Base-by-base conservation (phyloP, 768 basidiomycete genomes). In the Tricholoma furcatifolium region DNA sequence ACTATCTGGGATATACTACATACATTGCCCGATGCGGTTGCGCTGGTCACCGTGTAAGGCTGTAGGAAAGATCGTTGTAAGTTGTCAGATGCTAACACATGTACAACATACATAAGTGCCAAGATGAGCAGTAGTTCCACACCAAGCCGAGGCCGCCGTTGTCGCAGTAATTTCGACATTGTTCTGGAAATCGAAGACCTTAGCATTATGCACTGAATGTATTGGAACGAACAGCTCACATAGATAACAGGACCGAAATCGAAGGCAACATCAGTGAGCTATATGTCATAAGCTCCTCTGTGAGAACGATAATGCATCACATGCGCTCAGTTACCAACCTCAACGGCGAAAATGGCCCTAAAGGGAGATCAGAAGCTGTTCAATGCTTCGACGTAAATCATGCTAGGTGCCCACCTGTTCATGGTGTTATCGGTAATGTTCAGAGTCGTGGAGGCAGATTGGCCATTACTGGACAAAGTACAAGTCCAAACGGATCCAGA, bases 271-370 rank as follows among this genome's bases (percentile, higher is more conserved):
- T 60, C 50, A 17, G 60, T 62, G 12, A 65, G 39, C 64, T 65
- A 35, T 6, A 23, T 18, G 31, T 17, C 18, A 27, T 27, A 27
- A 7, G 27, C 27, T 27, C 27, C 27, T 4, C 10, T 24, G 18
- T 38, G 31, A 23, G 40, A n/a, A 31, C 9, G 27, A 27, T 21
- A 42, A 23, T n/a, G n/a, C 10, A 18, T 30, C 21, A 31, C 12
- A n/a, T 55, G 34, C 41, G 12, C 2, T 4, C 3, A 8, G 23
- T 15, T n/a, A 34, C 47, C 17, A 57, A 63, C 62, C 60, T 65
- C 64, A 34, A 58, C 64, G 34, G 64, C 64, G 42, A 65, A 64
- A 21, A 65, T 65, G 3, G 64, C 64, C 15, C 64, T 65, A 49
- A 2, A 15, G 45, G 30, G 32, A 31, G 17, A 11, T 42, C 41